Base-by-base conservation (phyloP, 345 rosid genomes). In the Salix udensis region DNA sequence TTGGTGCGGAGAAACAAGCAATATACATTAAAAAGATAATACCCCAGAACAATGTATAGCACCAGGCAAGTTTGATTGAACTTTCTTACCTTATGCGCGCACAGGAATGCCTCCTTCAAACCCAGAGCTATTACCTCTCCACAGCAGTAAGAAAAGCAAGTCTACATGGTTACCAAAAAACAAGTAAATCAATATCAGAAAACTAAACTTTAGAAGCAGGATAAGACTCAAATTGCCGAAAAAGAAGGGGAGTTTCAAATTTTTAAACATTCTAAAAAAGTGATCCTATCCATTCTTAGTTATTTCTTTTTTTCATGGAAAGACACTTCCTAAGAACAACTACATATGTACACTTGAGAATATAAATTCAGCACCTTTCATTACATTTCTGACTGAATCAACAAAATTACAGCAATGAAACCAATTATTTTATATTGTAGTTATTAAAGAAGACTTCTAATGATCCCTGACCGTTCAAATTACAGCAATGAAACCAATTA, bases 51-150 rank as follows among this genome's bases (percentile, higher is more conserved):
- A 69, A 30, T 16, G 19, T 15, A 36, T 36, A 78, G 12, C 23
- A 50, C 7, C 1, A 68, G 21, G 34, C 18, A 26, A 37, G 18
- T 72, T 44, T 65, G 65, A 66, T 67, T 71, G 72, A 79, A 78
- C 75, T 78, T 78, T 79, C 88, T 77, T 85, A 82, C 86, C 88
- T 85, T 85, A 78, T 83, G 21, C 67, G 83, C 73, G 8, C 13
- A 15, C 30, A 18, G 18, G 71, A 62, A 23, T 0, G 26, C 50
- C 58, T 31, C 58, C 67, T 65, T 23, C 72, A 65, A 46, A 31
- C 60, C 24, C n/a, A 39, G 53, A 69, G 75, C 44, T 21, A 7
- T 23, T 10, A 28, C 15, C 44, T 40, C 30, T 18, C 39, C 3
- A 16, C 46, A 30, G 50, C 48, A 60, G 58, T 4, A 44, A 65